Evolutionary conservation across 139 green algal species (phyloP).

Genomic region (Volvox reticuliferus): DNA sequence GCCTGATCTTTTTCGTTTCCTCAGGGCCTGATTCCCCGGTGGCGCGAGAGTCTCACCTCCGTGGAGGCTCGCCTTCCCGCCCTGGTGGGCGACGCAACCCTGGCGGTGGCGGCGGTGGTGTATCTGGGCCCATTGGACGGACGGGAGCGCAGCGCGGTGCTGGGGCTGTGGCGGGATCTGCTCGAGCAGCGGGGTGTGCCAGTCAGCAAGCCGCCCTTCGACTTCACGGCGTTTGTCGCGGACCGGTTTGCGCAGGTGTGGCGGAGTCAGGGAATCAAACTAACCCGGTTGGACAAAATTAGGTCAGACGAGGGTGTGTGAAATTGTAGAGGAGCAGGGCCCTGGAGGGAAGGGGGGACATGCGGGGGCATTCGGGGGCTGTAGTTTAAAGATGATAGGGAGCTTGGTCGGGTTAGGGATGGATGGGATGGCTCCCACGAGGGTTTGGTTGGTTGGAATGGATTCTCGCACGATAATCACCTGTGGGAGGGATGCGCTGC

Average conservation of each 20-base stretch:
- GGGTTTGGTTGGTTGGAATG: too few relatives aligned
- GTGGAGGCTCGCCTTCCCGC: constrained; percentile 41
- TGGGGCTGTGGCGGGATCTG: constrained; percentile 48
- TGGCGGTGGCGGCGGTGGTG: constrained; percentile 33
- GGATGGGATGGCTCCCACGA: too few relatives aligned
- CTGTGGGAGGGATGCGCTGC: too few relatives aligned
- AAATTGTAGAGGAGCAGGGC: too few relatives aligned
- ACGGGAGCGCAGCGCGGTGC: constrained; percentile 40
- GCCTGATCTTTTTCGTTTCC: neutral
- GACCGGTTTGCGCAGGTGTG: constrained; percentile 37
- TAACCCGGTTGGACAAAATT: too few relatives aligned
- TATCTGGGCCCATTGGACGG: constrained; percentile 53
- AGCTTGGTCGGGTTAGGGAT: too few relatives aligned
- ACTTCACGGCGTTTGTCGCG: constrained; percentile 19
- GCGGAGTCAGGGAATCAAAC: too few relatives aligned
- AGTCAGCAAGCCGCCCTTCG: constrained; percentile 40
- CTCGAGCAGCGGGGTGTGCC: constrained; percentile 32
- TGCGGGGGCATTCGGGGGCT: too few relatives aligned
- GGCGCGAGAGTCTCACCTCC: neutral
- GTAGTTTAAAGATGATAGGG: too few relatives aligned
- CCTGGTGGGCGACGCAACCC: constrained; percentile 52
- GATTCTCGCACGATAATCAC: too few relatives aligned
- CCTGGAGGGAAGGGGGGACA: too few relatives aligned
- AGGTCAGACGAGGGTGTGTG: too few relatives aligned
- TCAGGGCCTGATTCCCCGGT: constrained; percentile 25